Evolutionary conservation across 164 flowering plant genomes (phyloP), one percentile per base, ranked within the genome.

Genomic region (Saururus chinensis): DNA sequence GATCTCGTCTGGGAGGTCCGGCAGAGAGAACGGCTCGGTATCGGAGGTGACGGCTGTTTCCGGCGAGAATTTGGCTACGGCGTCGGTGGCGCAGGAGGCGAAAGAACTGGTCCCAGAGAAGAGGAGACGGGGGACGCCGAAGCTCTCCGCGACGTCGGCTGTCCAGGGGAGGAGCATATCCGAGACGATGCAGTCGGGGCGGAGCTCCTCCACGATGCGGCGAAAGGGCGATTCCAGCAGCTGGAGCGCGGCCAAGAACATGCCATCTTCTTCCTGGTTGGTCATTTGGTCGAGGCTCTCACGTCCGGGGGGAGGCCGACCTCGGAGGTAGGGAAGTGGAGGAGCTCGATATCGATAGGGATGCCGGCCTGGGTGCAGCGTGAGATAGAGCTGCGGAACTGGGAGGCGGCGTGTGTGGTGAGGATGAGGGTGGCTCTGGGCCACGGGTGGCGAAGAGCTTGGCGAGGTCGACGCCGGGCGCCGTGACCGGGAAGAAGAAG

Each of bases 121-220:
- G 49, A 64, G 71, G 9, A 85, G 48, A 25, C 80, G 70, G 0
- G 89, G 95, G 11, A 88, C 70, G 0, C 69, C 75, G 40, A 77
- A 72, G 20, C 72, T 72, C 1, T 65, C 64, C 0, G 87, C 82
- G 7, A 52, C 35, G 4, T 81, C 76, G 0, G 68, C 62, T 0
- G 81, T 70, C 89, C 95, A 88, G 0, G 91, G 81, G 25, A 78
- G 73, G 71, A 82, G 77, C 70, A 73, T 56, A 35, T 85, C 89
- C 0, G 84, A 72, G 6, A 88, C 72, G 0, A 85, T 64, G 64
- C 87, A 82, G 56, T 77, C 60, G 0, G 91, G 86, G 4, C 19
- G 66, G 16, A 19, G 53, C 14, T 69, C 62, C 9, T 65, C 20
- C 0, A 83, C 23, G 12, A 83, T 60, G 24, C 64, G 45, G 65